phyloP scores from a whole-genome alignment of 2,329 filamentous ascomycete genomes.

The Penicillium frequentans region DNA sequence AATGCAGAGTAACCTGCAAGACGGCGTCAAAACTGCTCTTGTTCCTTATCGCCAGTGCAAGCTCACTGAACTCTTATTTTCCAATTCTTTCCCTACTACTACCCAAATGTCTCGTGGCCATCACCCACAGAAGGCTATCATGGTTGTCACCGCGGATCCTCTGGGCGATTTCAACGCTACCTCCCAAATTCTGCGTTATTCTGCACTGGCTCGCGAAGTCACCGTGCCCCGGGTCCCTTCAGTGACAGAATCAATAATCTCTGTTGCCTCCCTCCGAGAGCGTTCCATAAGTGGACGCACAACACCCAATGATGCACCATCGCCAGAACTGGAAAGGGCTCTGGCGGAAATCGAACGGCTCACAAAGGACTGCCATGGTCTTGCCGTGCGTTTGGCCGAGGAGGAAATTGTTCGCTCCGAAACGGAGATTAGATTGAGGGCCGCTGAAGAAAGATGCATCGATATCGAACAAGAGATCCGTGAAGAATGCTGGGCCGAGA shows the following conservation, averaged over 20 bases:
- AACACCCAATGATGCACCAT: constrained; percentile 37
- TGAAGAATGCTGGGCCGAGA: constrained; percentile 84
- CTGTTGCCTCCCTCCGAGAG: constrained; percentile 33
- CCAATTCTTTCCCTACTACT: constrained; percentile 77
- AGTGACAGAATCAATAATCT: constrained; percentile 68
- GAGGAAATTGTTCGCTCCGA: constrained; percentile 70
- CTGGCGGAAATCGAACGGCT: constrained; percentile 80
- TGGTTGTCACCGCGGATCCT: constrained; percentile 95
- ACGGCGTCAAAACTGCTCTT: constrained; percentile 70
- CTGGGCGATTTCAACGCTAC: constrained; percentile 95
- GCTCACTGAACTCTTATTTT: constrained; percentile 79
- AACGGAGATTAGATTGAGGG: constrained; percentile 71
- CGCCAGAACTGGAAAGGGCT: constrained; percentile 77
- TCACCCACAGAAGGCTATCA: constrained; percentile 81
- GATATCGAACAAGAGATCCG: constrained; percentile 81
- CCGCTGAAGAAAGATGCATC: constrained; percentile 63
- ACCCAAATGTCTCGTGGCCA: constrained; percentile 52
- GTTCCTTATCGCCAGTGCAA: constrained; percentile 83
- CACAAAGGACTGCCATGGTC: constrained; percentile 71
- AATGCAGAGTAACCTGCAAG: constrained; percentile 81
- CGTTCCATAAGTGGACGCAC: constrained; percentile 40
- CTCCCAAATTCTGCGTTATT: constrained; percentile 92
- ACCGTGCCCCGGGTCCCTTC: constrained; percentile 87
- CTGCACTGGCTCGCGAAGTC: constrained; percentile 86
- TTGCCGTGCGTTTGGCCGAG: constrained; percentile 67